Base-by-base conservation (phyloP, 2,329 filamentous ascomycete genomes). In the Paradendryphiella salina region DNA sequence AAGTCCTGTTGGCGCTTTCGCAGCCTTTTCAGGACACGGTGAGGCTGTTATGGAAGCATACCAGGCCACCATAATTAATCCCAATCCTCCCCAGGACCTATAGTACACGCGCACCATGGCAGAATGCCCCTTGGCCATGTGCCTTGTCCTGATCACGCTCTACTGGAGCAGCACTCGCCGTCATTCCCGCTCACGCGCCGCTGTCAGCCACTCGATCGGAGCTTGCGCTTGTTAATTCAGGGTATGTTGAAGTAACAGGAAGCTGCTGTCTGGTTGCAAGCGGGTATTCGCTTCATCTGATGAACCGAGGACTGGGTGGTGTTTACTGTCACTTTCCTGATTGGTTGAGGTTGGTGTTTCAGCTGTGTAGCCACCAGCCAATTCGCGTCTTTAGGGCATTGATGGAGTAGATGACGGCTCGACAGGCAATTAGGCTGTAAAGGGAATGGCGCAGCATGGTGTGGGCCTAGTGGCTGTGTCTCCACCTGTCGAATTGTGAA, bases 321-420 rank as follows among this genome's bases (percentile, higher is more conserved):
- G 41, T 15, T 44, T 41, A 51, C 42, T 50, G 43, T 23, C 35
- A 50, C 48, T 52, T 59, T 51, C 54, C 46, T 56, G 33, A 55
- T 57, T 51, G 48, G 56, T 42, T 33, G 23, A 39, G 23, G 15
- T 33, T 28, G 14, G 42, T 39, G 46, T 50, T 56, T 51, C 46
- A 47, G 28, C 21, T 37, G 21, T 10, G 38, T 37, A 47, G 10
- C 45, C 44, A 40, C 29, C 23, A 42, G 20, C 50, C 56, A 54
- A 47, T 56, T 50, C 31, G 17, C 20, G 18, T 10, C 14, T 38
- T 32, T 9, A 53, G 20, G 26, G 21, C 28, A 17, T 41, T 32
- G 11, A 11, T 11, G 34, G 17, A 36, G 28, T 9, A 37, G 33
- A 29, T 15, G 20, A 11, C 26, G 26, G 50, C 29, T n/a, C n/a